phyloP scores from a whole-genome alignment of 2,329 filamentous ascomycete genomes.

The Monilinia vaccinii-corymbosi region DNA sequence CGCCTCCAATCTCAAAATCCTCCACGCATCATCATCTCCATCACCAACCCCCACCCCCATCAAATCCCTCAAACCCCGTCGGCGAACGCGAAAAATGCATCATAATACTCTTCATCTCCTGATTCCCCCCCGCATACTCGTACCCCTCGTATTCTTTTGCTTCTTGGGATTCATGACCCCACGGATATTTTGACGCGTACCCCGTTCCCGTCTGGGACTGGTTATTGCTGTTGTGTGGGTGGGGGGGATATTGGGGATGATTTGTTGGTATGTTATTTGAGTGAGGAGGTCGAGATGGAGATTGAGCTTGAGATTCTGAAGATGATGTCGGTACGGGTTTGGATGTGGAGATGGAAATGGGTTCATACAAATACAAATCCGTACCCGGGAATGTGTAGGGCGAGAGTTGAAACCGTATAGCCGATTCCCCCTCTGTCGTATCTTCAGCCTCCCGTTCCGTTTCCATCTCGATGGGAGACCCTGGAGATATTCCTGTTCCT shows the following conservation, averaged over 20 bases:
- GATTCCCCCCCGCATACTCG: background rate
- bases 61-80: background rate
- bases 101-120: background rate
- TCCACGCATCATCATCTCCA: too few relatives aligned
- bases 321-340: background rate
- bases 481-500: background rate
- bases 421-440: background rate
- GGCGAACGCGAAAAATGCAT: background rate
- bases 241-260: too few relatives aligned
- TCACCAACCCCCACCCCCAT: background rate
- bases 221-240: constrained; percentile 19
- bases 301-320: too few relatives aligned
- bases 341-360: constrained; percentile 13
- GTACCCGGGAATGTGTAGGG: background rate
- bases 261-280: too few relatives aligned
- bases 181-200: background rate
- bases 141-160: constrained; percentile 10
- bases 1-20: too few relatives aligned
- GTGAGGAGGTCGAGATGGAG: too few relatives aligned
- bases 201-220: too few relatives aligned
- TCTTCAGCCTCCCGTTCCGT: background rate
- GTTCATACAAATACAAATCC: background rate
- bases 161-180: background rate
- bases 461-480: background rate
- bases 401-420: background rate